Base-by-base conservation (phyloP, 2,329 filamentous ascomycete species). In the Tolypocladium ophioglossoides region DNA sequence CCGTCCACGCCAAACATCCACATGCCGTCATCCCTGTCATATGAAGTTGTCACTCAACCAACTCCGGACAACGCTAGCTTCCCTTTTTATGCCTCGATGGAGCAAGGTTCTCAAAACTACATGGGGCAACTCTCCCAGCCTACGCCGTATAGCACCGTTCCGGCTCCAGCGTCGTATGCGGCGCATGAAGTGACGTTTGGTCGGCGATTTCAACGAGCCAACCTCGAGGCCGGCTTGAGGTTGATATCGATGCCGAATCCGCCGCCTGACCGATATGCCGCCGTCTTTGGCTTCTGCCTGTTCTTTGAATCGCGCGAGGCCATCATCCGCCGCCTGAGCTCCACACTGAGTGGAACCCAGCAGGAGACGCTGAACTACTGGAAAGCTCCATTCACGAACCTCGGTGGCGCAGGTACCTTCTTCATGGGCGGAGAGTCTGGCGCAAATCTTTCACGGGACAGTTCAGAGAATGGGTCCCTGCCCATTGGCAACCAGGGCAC, bases 331-430 rank as follows among this genome's bases (percentile, higher is more conserved):
- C 72, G 74, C 16, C 65, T 77, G 16, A 66, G 55, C 18, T 58
- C 59, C 12, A 61, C 65, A 4, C 61, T 80, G 16, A 63, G 59
- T 12, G 64, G 62, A 24, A 61, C 60, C 24, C 61, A 61, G 10
- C 59, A 68, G 27, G 70, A 76, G 58, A 71, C 78, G 0, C 70
- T 91, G 2, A 77, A 82, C 54, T 71, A 79, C 53, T 84, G 78
- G 73, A 71, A 73, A 4, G 75, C 78, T 6, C 84, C 87, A 0
- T 84, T 87, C 52, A 76, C 84, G 34, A 76, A 84, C 57, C 72
- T 90, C 34, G 86, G 86, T 1, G 84, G 84, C 2, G 78, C 84
- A 0, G 87, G 87, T 0, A 85, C 82, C 0, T 86, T 85, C 62
- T 88, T 83, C 60, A 71, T 59, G 4, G 54, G 57, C 9, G 54